phyloP scores from a whole-genome alignment of 208 protist genomes.

The Leishmania major region DNA sequence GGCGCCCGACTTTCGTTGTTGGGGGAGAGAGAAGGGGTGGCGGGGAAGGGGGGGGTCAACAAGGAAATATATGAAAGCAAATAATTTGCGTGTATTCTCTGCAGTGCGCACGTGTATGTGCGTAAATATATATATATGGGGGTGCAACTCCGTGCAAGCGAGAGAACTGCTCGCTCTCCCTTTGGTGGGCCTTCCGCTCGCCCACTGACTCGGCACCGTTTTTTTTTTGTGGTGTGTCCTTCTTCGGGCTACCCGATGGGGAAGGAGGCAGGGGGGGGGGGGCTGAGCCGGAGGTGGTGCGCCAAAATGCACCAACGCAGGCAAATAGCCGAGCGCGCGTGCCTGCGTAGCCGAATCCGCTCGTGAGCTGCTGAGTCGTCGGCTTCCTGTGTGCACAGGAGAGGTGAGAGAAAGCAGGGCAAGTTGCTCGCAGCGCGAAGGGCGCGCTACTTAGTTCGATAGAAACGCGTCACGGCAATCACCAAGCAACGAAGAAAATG shows the following conservation, averaged over 20 bases:
- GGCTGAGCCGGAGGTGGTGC: background rate
- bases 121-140: background rate
- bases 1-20: background rate
- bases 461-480: background rate
- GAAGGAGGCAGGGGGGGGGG: background rate
- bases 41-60: background rate
- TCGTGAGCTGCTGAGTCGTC: background rate
- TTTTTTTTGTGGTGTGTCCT: too few relatives aligned
- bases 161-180: background rate
- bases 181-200: background rate
- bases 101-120: background rate
- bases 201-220: background rate
- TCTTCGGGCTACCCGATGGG: background rate
- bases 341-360: background rate
- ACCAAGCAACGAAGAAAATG: background rate
- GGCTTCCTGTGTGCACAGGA: background rate
- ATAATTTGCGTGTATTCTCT: background rate
- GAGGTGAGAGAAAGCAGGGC: background rate
- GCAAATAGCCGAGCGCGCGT: background rate
- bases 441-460: background rate
- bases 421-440: background rate
- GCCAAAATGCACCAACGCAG: background rate
- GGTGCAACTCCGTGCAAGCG: background rate
- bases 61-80: background rate
- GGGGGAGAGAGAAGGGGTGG: background rate